Percentiles rank a stretch among this genome's conserved stretches.
phyloP scores from a whole-genome alignment of 805 yeast species.

The Suhomyces vadensis region DNA sequence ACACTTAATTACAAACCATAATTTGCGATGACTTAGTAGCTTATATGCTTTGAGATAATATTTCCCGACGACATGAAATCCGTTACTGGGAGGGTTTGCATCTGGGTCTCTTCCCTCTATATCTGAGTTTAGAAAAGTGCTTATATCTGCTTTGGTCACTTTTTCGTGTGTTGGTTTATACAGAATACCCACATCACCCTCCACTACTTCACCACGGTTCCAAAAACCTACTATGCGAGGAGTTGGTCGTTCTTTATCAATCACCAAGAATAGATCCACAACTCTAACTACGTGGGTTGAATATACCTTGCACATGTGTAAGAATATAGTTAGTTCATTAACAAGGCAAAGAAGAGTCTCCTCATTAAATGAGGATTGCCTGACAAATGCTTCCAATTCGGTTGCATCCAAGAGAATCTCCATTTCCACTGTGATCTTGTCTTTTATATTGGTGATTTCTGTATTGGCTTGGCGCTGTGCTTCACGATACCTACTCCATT shows the following conservation, averaged over 20 bases:
- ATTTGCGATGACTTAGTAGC: conserved; percentile 17
- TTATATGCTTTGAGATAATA: conserved; percentile 19
- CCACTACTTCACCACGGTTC: conserved; percentile 7
- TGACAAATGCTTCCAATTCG: conserved; percentile 7
- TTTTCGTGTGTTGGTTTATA: too few relatives aligned
- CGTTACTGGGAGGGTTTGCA: conserved; percentile 24
- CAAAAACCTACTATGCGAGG: conserved; percentile 11
- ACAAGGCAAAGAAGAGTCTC: conserved; percentile 26
- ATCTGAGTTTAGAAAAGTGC: conserved; percentile 7
- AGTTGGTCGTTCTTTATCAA: conserved; percentile 23
- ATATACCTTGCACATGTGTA: conserved; percentile 21
- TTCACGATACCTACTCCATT: conserved; percentile 10
- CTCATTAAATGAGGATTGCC: conserved; percentile 17
- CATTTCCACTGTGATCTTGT: conserved; percentile 11
- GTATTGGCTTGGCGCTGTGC: conserved; percentile 19
- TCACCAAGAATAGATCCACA: conserved; percentile 20
- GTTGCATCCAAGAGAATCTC: conserved; percentile 10
- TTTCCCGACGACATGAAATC: conserved; percentile 22
- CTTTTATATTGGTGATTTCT: conserved; percentile 13
- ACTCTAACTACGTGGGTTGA: conserved; percentile 14
- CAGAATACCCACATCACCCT: neutral
- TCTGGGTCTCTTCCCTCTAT: conserved; percentile 30
- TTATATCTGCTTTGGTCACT: too few relatives aligned
- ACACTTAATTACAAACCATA: conserved; percentile 34
- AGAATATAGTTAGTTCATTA: conserved; percentile 24